phyloP scores from a whole-genome alignment of 2,329 filamentous ascomycete species.

The Aspergillus sp. region DNA sequence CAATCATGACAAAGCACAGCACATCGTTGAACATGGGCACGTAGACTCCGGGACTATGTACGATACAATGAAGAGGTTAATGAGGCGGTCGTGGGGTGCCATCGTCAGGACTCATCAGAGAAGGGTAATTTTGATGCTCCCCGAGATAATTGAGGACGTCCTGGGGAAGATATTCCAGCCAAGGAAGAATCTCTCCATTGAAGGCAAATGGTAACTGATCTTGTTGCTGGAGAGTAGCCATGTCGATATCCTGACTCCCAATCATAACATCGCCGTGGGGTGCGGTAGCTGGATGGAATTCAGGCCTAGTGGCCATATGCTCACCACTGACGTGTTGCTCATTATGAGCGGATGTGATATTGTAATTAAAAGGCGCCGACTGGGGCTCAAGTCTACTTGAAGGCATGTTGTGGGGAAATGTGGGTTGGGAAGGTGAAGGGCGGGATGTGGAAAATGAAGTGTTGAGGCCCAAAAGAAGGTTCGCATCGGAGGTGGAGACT shows the following conservation, averaged over 20 bases:
- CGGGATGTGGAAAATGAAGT: slow-evolving; percentile 40
- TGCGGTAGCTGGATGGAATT: slow-evolving; percentile 20
- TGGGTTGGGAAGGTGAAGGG: slow-evolving; percentile 21
- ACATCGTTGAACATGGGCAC: slow-evolving; percentile 11
- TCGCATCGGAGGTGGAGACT: slow-evolving; percentile 27
- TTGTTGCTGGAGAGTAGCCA: slow-evolving; percentile 57
- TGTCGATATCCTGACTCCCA: slow-evolving; percentile 74
- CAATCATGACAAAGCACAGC: slow-evolving; percentile 10
- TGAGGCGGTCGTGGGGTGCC: slow-evolving; percentile 21
- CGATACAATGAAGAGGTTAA: slow-evolving; percentile 11
- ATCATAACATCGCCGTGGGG: slow-evolving; percentile 59
- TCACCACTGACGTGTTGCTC: slow-evolving; percentile 15
- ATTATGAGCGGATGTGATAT: slow-evolving; percentile 17
- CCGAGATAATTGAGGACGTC: slow-evolving; percentile 61
- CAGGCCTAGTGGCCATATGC: slow-evolving; percentile 18
- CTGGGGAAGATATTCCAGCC: slow-evolving; percentile 71
- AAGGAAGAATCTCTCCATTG: slow-evolving; percentile 65
- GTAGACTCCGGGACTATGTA: slow-evolving; percentile 3
- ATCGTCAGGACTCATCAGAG: slow-evolving; percentile 32
- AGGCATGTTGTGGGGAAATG: slow-evolving; percentile 22
- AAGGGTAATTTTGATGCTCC: slow-evolving; percentile 34
- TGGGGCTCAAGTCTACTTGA: slow-evolving; percentile 21
- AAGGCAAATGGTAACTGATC: slow-evolving; percentile 40
- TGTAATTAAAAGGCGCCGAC: slow-evolving; percentile 23
- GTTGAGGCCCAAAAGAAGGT: slow-evolving; percentile 51